Evolutionary conservation across 2,329 filamentous ascomycete species (phyloP), one percentile per base, ranked within the genome.

Genomic region (Metarhizium guizhouense): DNA sequence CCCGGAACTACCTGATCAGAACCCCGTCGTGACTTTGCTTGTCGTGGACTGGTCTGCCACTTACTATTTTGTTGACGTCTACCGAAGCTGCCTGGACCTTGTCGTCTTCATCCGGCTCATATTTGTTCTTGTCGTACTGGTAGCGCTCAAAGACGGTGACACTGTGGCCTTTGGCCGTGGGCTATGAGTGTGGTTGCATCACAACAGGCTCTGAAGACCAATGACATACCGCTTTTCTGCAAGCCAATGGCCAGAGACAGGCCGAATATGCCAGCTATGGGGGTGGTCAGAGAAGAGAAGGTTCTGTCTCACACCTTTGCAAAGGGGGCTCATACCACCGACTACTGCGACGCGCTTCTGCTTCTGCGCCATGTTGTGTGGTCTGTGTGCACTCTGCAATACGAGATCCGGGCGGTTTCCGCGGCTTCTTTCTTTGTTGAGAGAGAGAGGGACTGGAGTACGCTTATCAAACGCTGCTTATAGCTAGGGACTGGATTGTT

Each of bases 1-100:
- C 62, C 8, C 63, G 60, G 16, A 65, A 64, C 63, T 65, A 18
- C 7, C 14, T 20, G 40, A 49, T 13, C 5, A 36, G 34, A n/a
- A 36, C 7, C 30, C 5, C 25, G 42, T 11, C 20, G 14, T 3
- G 34, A 36, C 34, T 8, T 36, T 8, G 13, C 34, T 6, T 36
- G 34, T 2, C 34, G 13, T 10, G 34, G 34, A 6, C 8, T 13
- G 13, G 13, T 13, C 6, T 36, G 34, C 34, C 3, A 56, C 59
- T 51, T 43, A 60, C 63, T 52, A 64, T 64, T 40, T 65, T 65
- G 56, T 65, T 64, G 25, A 62, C 62, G 38, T 65, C 63, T 14
- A 65, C 63, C 13, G 63, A 65, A 1, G 63, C 63, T 14, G 58
- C 62, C 45, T 62, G 62, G 11, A 58, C 58, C 6, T 52, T 56